A percentile compares a stretch with the other conserved stretches of the same genome.
Evolutionary conservation across 306 rosid species (phyloP).

Genomic region (Prunus dulcis): DNA sequence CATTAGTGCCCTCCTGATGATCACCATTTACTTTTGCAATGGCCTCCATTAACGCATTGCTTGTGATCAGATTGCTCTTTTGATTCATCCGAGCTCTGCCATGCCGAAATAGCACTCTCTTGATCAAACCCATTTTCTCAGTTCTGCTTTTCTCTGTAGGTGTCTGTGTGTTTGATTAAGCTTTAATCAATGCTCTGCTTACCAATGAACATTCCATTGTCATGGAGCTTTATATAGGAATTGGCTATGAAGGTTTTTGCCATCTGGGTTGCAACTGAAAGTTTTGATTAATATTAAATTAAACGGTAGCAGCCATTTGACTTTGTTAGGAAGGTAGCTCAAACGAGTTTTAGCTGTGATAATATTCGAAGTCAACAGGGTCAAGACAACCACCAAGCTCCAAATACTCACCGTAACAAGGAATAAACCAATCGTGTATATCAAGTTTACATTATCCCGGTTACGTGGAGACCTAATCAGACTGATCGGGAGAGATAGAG

Average conservation of each 20-base stretch:
- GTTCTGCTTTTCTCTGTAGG: background rate
- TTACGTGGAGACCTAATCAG: background rate
- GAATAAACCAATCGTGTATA: background rate
- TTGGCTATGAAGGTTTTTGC: background rate
- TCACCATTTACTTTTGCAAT: conserved; percentile 17
- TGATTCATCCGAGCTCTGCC: conserved; percentile 13
- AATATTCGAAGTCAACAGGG: background rate
- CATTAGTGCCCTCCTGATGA: background rate
- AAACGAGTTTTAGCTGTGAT: background rate
- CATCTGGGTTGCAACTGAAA: background rate
- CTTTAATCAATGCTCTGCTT: background rate
- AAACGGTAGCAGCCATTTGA: background rate
- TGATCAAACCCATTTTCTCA: conserved; percentile 33
- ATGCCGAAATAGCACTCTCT: conserved; percentile 27
- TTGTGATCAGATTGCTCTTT: conserved; percentile 15
- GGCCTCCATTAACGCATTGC: conserved; percentile 23
- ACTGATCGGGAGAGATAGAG: background rate
- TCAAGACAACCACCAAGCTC: background rate
- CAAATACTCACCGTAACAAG: background rate
- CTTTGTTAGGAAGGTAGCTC: background rate
- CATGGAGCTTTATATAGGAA: conserved; percentile 9
- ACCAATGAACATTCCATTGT: background rate
- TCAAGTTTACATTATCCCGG: background rate
- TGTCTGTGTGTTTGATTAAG: background rate
- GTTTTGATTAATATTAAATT: background rate